A percentile compares a stretch with the other conserved stretches of the same genome.
Evolutionary conservation across 148 eudicot species (phyloP).

Genomic region (Cornus florida): DNA sequence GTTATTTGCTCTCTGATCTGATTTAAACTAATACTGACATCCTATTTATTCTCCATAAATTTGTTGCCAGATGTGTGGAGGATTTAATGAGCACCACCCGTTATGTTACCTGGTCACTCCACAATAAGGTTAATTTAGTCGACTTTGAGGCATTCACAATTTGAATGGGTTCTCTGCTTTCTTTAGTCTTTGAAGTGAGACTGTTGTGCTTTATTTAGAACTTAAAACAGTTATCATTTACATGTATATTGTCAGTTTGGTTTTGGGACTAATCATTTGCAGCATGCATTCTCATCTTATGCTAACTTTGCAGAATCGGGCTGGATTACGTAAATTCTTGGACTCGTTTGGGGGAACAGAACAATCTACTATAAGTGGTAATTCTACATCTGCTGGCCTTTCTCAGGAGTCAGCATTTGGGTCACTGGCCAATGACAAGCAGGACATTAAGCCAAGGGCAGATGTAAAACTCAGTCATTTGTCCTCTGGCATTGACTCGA

Average conservation of each 20-base stretch:
- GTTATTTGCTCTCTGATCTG: background rate
- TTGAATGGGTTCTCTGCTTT: background rate
- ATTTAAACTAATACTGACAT: background rate
- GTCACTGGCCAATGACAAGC: slow-evolving; percentile 45
- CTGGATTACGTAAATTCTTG: slow-evolving; percentile 92
- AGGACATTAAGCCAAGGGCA: slow-evolving; percentile 50
- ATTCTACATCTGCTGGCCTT: slow-evolving; percentile 32
- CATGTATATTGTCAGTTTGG: background rate
- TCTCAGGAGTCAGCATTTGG: slow-evolving; percentile 58
- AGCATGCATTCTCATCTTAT: background rate
- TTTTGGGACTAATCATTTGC: background rate
- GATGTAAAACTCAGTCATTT: slow-evolving; percentile 60
- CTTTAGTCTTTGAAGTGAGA: background rate
- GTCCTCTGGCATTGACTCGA: slow-evolving; percentile 59
- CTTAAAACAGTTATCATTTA: background rate
- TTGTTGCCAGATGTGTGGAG: slow-evolving; percentile 80
- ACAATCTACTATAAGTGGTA: slow-evolving; percentile 43
- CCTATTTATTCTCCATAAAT: slow-evolving; percentile 6
- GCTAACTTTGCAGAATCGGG: slow-evolving; percentile 75
- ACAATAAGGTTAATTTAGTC: slow-evolving; percentile 69
- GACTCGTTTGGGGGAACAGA: slow-evolving; percentile 94
- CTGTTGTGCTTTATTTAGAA: background rate
- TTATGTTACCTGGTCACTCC: slow-evolving; percentile 96
- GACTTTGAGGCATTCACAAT: slow-evolving; percentile 1
- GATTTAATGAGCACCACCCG: slow-evolving; percentile 96